A percentile compares a stretch with the other conserved stretches of the same genome.
Evolutionary conservation across 106 monocot species (phyloP).

Genomic region (Dendrobium huoshanense): DNA sequence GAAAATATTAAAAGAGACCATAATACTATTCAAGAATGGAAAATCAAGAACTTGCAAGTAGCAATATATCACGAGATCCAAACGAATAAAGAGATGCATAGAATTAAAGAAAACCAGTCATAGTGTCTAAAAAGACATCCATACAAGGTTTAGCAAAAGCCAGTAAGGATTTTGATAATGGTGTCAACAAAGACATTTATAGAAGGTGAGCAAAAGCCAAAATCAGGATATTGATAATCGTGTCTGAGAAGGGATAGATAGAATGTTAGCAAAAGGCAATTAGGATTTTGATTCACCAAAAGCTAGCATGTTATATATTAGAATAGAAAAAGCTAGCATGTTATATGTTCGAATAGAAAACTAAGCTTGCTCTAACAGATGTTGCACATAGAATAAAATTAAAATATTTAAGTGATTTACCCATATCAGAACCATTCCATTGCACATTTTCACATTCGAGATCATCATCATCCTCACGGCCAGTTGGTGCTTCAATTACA

Average conservation of each 20-base stretch:
- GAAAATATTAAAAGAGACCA: neutral
- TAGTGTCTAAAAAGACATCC: neutral
- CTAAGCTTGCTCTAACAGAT: neutral
- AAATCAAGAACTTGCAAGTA: neutral
- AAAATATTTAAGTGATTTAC: conserved; percentile 5
- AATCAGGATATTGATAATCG: neutral
- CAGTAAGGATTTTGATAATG: no score
- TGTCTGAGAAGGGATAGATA: neutral
- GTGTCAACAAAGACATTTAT: no score
- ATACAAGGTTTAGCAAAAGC: neutral
- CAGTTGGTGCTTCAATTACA: conserved; percentile 40
- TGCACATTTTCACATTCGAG: conserved; percentile 39
- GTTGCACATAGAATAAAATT: neutral
- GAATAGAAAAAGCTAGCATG: neutral
- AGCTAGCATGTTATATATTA: neutral
- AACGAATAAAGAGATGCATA: neutral
- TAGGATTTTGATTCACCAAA: neutral
- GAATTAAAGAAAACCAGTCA: neutral
- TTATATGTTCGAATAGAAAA: neutral
- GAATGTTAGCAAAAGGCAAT: neutral
- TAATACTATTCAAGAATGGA: neutral
- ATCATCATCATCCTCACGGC: conserved; percentile 35
- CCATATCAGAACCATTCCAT: conserved; percentile 34
- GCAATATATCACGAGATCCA: neutral
- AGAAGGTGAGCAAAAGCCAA: no score